Evolutionary conservation across 768 basidiomycete genomes (phyloP).

Genomic region (Glaciozyma martinii): DNA sequence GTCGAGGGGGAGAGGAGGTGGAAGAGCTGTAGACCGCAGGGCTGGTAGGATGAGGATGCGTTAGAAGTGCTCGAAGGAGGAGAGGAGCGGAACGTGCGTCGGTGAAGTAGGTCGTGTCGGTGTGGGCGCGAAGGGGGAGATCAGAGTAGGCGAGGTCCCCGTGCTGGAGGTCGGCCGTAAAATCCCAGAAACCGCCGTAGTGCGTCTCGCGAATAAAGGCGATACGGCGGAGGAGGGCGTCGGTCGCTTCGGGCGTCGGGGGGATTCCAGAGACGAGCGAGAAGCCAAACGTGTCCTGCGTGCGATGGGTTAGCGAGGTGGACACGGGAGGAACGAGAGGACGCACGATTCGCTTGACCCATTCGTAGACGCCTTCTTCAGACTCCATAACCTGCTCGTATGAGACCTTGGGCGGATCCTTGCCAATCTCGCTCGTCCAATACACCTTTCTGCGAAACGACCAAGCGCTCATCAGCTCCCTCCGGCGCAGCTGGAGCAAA

Average conservation of each 20-base stretch:
- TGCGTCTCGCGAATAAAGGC: slow-evolving; percentile 84
- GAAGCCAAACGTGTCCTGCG: slow-evolving; percentile 76
- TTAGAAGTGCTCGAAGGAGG: neutral
- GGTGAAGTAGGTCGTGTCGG: slow-evolving; percentile 58
- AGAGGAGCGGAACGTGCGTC: slow-evolving; percentile 44
- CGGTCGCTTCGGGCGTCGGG: slow-evolving; percentile 70
- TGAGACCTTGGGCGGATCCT: slow-evolving; percentile 62
- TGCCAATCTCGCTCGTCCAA: slow-evolving; percentile 70
- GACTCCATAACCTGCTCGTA: slow-evolving; percentile 68
- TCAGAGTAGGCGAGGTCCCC: slow-evolving; percentile 94
- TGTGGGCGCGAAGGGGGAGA: slow-evolving; percentile 75
- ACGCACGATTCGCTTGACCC: slow-evolving; percentile 70
- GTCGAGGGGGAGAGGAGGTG: slow-evolving; percentile 62
- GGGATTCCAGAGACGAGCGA: slow-evolving; percentile 78
- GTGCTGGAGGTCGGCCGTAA: slow-evolving; percentile 78
- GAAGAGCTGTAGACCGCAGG: slow-evolving; percentile 90
- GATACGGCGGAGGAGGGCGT: slow-evolving; percentile 63
- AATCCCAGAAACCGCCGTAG: slow-evolving; percentile 94
- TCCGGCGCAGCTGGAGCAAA: neutral
- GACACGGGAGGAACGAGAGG: neutral
- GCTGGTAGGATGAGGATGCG: slow-evolving; percentile 46
- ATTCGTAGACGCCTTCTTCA: slow-evolving; percentile 62
- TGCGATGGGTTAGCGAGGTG: neutral
- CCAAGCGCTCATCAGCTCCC: neutral
- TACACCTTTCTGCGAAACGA: slow-evolving; percentile 38